Percentiles rank a stretch among this genome's conserved stretches.
Evolutionary conservation across 208 protist species (phyloP).

Genomic region (Acanthamoeba culbertsoni): DNA sequence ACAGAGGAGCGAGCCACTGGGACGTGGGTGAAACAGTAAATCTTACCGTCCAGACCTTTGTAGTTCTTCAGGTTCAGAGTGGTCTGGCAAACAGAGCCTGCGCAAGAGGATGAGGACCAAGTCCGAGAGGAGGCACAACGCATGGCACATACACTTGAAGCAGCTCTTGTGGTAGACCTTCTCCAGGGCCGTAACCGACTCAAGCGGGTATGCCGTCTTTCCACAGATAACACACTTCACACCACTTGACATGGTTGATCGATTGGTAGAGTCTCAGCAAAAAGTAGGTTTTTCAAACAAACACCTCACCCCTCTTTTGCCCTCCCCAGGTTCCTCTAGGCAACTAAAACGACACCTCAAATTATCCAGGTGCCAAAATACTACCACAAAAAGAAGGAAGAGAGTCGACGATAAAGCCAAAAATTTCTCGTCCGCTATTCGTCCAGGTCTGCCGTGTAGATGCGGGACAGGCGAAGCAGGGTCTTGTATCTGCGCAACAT

Average conservation of each 20-base stretch:
- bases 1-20: conserved; percentile 63
- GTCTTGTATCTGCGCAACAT: neutral
- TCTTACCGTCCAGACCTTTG: conserved; percentile 71
- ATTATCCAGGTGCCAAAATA: too few species aligned
- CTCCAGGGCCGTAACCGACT: conserved; percentile 69
- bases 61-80: conserved; percentile 76
- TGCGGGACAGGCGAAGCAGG: neutral
- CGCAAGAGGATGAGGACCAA: neutral
- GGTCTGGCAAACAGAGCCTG: conserved; percentile 64
- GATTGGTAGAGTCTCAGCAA: neutral
- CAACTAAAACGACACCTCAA: too few species aligned
- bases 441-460: neutral
- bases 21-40: conserved; percentile 74
- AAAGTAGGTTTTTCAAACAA: too few species aligned
- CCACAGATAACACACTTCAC: conserved; percentile 67
- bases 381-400: too few species aligned
- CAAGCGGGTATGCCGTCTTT: conserved; percentile 79
- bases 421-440: too few species aligned
- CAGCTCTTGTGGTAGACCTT: conserved; percentile 75
- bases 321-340: too few species aligned
- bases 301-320: too few species aligned
- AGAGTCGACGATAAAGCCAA: too few species aligned
- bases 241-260: neutral
- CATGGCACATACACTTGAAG: conserved; percentile 74
- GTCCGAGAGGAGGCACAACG: neutral